These are phyloP conservation scores for Sporisorium iseilematis-ciliati DNA, from an alignment of 1,284 basidiomycete species.

Conservation along the genomic window DNA sequence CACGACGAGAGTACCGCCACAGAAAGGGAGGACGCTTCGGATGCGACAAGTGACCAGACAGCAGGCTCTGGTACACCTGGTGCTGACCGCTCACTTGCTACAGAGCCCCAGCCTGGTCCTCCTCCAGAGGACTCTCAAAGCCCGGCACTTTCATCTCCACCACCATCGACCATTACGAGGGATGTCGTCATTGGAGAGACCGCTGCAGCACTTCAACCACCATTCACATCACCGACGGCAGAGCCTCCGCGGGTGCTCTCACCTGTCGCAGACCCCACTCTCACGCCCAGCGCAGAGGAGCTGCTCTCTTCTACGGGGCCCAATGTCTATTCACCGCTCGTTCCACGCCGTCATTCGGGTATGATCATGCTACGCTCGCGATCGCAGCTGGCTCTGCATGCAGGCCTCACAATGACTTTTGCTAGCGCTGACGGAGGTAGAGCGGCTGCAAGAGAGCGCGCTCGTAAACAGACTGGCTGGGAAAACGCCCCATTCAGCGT, in stretches of 20 bases:
- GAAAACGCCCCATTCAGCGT: constrained; percentile 62
- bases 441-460: constrained; percentile 59
- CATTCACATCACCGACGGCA: constrained; percentile 1
- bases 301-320: constrained; percentile 24
- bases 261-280: constrained; percentile 4
- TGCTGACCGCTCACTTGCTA: not conserved
- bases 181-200: not conserved
- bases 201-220: not conserved
- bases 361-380: constrained; percentile 57
- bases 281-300: constrained; percentile 45
- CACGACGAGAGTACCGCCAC: not conserved
- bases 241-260: not conserved
- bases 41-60: constrained; percentile 2
- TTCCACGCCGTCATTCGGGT: constrained; percentile 58
- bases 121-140: not conserved
- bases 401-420: constrained; percentile 44
- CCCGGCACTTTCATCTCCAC: not conserved
- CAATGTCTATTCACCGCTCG: constrained; percentile 22
- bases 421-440: constrained; percentile 51
- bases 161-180: not conserved
- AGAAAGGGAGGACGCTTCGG: constrained; percentile 6
- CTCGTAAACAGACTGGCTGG: constrained; percentile 46
- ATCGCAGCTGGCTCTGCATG: constrained; percentile 56
- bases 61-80: constrained; percentile 6
- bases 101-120: not conserved